Conservation (phyloP, 768 basidiomycete species). For the Agaricus sinodeliciosus region DNA sequence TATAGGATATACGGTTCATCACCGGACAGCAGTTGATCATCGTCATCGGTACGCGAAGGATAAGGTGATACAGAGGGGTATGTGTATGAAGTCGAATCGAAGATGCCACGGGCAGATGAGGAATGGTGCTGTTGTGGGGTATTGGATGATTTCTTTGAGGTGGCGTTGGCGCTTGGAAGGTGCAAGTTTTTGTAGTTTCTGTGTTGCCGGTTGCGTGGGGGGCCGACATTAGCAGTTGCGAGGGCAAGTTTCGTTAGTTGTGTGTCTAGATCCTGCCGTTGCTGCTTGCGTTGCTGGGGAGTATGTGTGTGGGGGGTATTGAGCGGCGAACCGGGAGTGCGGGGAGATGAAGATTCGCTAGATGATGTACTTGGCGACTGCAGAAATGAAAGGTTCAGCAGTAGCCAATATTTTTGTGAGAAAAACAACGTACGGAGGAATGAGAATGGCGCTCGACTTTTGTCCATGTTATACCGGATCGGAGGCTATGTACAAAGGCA, state of each 20-base stretch:
- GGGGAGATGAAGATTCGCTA: conserved; percentile 8
- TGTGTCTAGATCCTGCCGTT: conserved; percentile 1
- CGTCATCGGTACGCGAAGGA: neutral
- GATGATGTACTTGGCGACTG: neutral
- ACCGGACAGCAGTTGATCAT: neutral
- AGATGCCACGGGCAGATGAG: neutral
- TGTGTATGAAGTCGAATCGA: conserved; percentile 4
- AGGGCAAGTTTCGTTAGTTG: conserved; percentile 1
- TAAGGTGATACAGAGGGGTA: neutral
- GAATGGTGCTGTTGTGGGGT: neutral
- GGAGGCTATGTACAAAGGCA: conserved; percentile 43
- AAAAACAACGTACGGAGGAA: neutral
- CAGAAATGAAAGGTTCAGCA: neutral
- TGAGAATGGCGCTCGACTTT: neutral
- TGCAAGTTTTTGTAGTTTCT: conserved; percentile 11
- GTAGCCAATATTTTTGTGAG: neutral
- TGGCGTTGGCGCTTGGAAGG: neutral
- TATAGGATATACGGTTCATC: conserved; percentile 8
- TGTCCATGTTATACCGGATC: conserved; percentile 12
- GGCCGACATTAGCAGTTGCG: neutral
- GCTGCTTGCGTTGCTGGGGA: neutral
- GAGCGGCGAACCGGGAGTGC: conserved; percentile 7
- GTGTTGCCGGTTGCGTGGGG: conserved; percentile 1
- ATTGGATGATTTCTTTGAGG: neutral
- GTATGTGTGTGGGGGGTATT: conserved; percentile 8